These are phyloP conservation scores for Linnemannia zychae DNA, from an alignment of 192 early-diverging fungal species.

Conservation along the genomic window DNA sequence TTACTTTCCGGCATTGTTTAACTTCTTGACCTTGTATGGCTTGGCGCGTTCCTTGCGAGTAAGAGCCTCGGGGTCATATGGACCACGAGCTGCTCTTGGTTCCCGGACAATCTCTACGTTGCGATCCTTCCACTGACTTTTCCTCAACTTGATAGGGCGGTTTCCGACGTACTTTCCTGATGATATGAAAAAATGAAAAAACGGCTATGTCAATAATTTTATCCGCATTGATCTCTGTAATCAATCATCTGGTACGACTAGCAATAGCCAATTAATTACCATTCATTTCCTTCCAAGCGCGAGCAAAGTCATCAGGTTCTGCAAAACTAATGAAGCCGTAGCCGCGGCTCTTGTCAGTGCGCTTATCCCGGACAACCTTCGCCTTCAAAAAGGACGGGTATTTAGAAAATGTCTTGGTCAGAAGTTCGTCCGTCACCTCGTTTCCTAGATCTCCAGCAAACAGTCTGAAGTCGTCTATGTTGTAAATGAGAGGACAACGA, in stretches of 20 bases:
- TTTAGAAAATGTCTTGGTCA: conserved; percentile 86
- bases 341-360: conserved; percentile 88
- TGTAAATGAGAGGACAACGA: not conserved
- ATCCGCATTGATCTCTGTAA: not conserved
- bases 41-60: conserved; percentile 47
- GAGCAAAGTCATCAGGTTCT: conserved; percentile 91
- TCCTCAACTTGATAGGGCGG: conserved; percentile 93
- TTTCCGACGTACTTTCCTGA: conserved; percentile 96
- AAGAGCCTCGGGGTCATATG: conserved; percentile 39
- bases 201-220: not conserved
- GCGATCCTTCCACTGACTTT: conserved; percentile 93
- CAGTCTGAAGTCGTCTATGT: conserved; percentile 88
- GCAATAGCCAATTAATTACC: conserved; percentile 62
- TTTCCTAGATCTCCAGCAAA: conserved; percentile 96
- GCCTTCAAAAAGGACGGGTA: conserved; percentile 88
- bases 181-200: conserved; percentile 1
- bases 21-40: conserved; percentile 55
- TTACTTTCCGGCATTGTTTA: conserved; percentile 56
- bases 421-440: conserved; percentile 89
- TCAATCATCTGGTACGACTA: not conserved
- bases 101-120: conserved; percentile 75
- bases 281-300: conserved; percentile 96
- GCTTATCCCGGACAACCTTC: conserved; percentile 88
- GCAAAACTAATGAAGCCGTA: conserved; percentile 96
- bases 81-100: conserved; percentile 36